These are phyloP conservation scores for Xylariomycetidae sp. DNA, from an alignment of 2,329 filamentous ascomycete species.

Conservation along the genomic window DNA sequence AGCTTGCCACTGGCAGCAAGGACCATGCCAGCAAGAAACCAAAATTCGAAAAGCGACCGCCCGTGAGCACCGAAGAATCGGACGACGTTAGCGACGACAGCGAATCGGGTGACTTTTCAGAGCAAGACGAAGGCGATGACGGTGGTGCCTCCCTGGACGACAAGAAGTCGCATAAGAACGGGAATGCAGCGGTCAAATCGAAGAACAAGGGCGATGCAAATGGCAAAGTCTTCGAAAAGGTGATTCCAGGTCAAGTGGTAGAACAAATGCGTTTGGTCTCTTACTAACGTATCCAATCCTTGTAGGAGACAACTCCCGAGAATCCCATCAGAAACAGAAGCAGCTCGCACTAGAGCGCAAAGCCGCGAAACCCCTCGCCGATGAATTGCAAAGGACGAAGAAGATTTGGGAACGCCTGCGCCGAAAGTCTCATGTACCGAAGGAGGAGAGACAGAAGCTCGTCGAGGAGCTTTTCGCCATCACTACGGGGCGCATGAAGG, in stretches of 20 bases:
- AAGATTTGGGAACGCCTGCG: slow-evolving; percentile 95
- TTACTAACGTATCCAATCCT: slow-evolving; percentile 13
- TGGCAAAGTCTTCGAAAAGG: slow-evolving; percentile 37
- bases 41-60: slow-evolving; percentile 28
- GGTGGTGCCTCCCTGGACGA: slow-evolving; percentile 44
- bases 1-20: slow-evolving; percentile 48
- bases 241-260: slow-evolving; percentile 19
- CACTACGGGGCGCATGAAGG: slow-evolving; percentile 83
- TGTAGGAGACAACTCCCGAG: slow-evolving; percentile 62
- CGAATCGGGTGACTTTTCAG: slow-evolving; percentile 37
- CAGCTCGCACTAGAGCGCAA: slow-evolving; percentile 82
- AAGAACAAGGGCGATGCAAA: slow-evolving; percentile 25
- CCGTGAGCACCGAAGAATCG: slow-evolving; percentile 33
- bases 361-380: slow-evolving; percentile 86
- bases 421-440: slow-evolving; percentile 86
- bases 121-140: slow-evolving; percentile 50
- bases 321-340: slow-evolving; percentile 92
- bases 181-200: slow-evolving; percentile 17
- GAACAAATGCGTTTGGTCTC: slow-evolving; percentile 1
- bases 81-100: slow-evolving; percentile 30
- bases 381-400: slow-evolving; percentile 82
- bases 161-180: slow-evolving; percentile 30
- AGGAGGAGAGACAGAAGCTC: slow-evolving; percentile 79
- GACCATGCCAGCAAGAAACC: slow-evolving; percentile 28
- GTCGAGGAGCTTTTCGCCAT: slow-evolving; percentile 88